Evolutionary conservation across 768 basidiomycete genomes (phyloP), one percentile per base, ranked within the genome.

Genomic region (Boletus bicolor): DNA sequence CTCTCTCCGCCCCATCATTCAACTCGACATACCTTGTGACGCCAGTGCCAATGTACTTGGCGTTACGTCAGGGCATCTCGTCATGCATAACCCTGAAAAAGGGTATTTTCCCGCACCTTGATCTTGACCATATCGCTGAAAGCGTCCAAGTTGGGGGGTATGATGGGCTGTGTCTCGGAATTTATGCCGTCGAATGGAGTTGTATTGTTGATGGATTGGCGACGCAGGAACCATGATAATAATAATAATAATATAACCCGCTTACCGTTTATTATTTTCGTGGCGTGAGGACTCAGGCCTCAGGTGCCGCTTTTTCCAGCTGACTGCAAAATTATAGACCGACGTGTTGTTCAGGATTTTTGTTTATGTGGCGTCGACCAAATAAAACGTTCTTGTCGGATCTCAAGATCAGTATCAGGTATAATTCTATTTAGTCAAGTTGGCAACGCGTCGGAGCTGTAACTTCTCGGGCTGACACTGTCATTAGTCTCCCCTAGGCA

Each of bases 31-130:
- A 69, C 52, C 54, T 76, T 5, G 75, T 73, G 41, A 64, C 72
- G 1, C 73, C 75, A 1, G 43, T 68, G 19, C 57, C 72, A 32
- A 63, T 74, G 51, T 58, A 61, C 44, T 43, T 49, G 38, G 56
- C 34, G 17, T 51, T 76, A 7, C 60, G 64, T 8, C 21, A 19
- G 4, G 35, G 44, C 8, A 32, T 67, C 7, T 54, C 53, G n/a
- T 51, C 48, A 34, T 76, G 71, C 58, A 57, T 71, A n/a, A 14
- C 45, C 17, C 47, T 65, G 6, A 32, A 69, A 32, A 41, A 51
- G 50, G 58, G 61, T 44, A 62, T 76, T 41, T 74, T 66, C 46
- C 71, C 74, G 3, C 75, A 76, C 50, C 73, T 76, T 10, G 73
- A 73, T 55, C 44, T 76, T 30, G 75, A 76, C 55, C 74, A 75